Evolutionary conservation across 108 stramenopile species (phyloP), one percentile per base, ranked within the genome.

Genomic region (Epithemia pelagica): DNA sequence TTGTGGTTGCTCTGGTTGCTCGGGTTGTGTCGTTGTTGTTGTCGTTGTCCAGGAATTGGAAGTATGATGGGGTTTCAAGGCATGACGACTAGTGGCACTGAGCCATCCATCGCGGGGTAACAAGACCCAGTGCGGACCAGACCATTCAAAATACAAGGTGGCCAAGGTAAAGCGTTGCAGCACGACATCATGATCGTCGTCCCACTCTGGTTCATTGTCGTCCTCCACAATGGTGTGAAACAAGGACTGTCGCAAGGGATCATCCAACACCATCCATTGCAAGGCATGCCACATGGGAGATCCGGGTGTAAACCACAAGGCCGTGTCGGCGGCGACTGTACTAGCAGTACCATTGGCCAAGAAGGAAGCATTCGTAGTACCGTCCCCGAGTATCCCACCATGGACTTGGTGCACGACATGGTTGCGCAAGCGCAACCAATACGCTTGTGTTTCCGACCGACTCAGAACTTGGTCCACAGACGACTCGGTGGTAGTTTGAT

Each of bases 121-220:
- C 56, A 58, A 58, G 26, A 27, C 26, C 56, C 56, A 58, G 21
- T 8, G 22, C 5, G 56, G 7, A 19, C 56, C 56, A 21, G 56
- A 23, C 56, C 56, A 58, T 58, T 23, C 26, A 21, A 18, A 58
- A 21, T 58, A 58, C 56, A 58, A n/a, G 18, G 26, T 27, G 5
- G 25, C 22, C 18, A 58, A n/a, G 56, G 56, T 27, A 21, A 58
- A 58, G 7, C 56, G 56, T 58, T 58, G 56, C 37, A 46, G 37
- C 15, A 46, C 37, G n/a, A n/a, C n/a, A n/a, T n/a, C n/a, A 20
- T 52, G 52, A 20, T 19, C 18, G 15, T 20, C 18, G 18, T 15
- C 20, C 18, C 52, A 20, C 21, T 58, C 18, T 7, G 56, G 26
- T 7, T 58, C 56, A 8, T 58, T 58, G 15, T 15, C 52, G 15